phyloP scores from a whole-genome alignment of 2,329 filamentous ascomycete genomes.

The Dothidotthia symphoricarpi region DNA sequence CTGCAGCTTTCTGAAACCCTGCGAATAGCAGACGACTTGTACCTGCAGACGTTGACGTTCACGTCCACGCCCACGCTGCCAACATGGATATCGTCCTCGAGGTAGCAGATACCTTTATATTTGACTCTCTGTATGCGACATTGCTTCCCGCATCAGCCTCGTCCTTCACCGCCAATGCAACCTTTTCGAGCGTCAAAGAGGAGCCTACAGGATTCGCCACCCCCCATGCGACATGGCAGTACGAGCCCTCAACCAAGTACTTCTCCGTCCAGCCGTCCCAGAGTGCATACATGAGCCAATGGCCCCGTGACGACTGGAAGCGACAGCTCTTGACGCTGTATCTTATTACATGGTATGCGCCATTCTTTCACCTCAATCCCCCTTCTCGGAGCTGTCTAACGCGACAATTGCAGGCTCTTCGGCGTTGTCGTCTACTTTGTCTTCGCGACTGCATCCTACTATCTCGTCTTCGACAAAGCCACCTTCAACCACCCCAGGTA shows the following conservation, averaged over 20 bases:
- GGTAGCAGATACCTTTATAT: conserved; percentile 74
- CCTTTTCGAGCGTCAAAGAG: conserved; percentile 53
- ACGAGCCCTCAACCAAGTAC: conserved; percentile 69
- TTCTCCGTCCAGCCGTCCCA: conserved; percentile 68
- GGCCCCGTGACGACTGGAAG: conserved; percentile 72
- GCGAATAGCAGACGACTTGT: no score
- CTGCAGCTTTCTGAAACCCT: no score
- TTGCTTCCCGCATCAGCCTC: conserved; percentile 58
- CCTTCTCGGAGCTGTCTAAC: conserved; percentile 9
- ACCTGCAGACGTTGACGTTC: no score
- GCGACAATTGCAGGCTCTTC: conserved; percentile 67
- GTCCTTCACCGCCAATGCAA: conserved; percentile 54
- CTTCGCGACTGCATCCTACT: conserved; percentile 78
- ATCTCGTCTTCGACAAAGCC: conserved; percentile 87
- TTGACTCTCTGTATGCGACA: conserved; percentile 75
- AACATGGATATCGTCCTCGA: conserved; percentile 92
- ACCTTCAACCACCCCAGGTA: conserved; percentile 90
- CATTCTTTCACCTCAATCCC: background rate
- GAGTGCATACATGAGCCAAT: conserved; percentile 76
- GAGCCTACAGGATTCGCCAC: conserved; percentile 31
- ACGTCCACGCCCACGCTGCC: conserved; percentile 12
- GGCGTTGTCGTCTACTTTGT: conserved; percentile 81
- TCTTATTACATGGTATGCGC: conserved; percentile 74
- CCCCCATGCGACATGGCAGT: conserved; percentile 55
- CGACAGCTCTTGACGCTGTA: conserved; percentile 76